Base-by-base conservation (phyloP, 345 rosid genomes). In the Moricandia moricandioides region DNA sequence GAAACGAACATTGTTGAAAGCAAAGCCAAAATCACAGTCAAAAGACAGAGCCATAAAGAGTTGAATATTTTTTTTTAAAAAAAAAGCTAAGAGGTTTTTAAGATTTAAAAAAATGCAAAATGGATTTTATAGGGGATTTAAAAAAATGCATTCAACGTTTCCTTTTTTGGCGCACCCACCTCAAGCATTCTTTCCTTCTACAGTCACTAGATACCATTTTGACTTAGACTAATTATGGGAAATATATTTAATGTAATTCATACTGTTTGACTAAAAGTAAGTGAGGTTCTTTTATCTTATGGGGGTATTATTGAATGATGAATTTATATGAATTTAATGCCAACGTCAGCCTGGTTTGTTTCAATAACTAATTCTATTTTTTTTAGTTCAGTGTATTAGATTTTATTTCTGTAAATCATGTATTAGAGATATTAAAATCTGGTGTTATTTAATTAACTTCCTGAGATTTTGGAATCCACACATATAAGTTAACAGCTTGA, bases 1-100 rank as follows among this genome's bases (percentile, higher is more conserved):
- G 86, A 93, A 93, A 35, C 78, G 87, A 57, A 82, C 84, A 66
- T 89, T 82, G 84, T 93, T 82, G 83, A 89, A 93, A 29, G 98
- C 98, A 73, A 93, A 89, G 0, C 88, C 89, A 6, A 87, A 69
- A 65, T 85, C 89, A 4, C 13, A 4, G 26, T 52, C 6, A 14
- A 14, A 43, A 43, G 12, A 2, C 5, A 5, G 8, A 52, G 3
- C 29, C 58, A 47, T 47, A 47, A 47, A 12, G 40, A 35, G 40
- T 33, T 5, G 8, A 8, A 35, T 33, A 6, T 33, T 1, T 35
- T 35, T 35, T 35, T 35, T 35, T 35, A 8, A 35, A 11, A 35
- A 35, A 14, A 13, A 13, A 43, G 49, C 49, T 0, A 43, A 43
- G 49, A 43, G 49, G 11, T 43, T 5, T 43, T 4, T 43, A 43